A percentile compares a stretch with the other conserved stretches of the same genome.
phyloP scores from a whole-genome alignment of 257 asterid genomes.

The Fraxinus excelsior region DNA sequence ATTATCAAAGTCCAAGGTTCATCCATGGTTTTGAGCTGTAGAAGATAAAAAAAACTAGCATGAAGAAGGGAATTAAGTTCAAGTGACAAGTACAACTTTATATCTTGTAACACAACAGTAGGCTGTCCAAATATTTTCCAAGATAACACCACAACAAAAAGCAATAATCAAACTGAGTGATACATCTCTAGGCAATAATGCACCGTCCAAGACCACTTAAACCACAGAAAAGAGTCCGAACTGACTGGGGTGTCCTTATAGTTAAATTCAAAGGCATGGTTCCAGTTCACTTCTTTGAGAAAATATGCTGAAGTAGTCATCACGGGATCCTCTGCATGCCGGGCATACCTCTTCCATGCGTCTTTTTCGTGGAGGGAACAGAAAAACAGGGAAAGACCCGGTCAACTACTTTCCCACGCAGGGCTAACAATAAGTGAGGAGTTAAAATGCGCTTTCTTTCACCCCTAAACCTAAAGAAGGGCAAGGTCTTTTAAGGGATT shows the following conservation, averaged over 20 bases:
- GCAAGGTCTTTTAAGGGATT: no score
- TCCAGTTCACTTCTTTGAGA: not conserved
- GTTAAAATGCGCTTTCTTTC: no score
- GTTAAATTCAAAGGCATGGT: not conserved
- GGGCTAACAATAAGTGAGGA: no score
- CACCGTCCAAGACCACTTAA: not conserved
- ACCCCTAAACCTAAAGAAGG: no score
- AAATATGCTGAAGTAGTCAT: no score
- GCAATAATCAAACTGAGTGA: not conserved
- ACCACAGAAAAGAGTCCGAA: not conserved
- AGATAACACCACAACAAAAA: not conserved
- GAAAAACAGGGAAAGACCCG: no score
- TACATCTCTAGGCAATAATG: not conserved
- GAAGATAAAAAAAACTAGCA: not conserved
- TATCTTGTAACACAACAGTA: not conserved
- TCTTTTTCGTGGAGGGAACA: no score
- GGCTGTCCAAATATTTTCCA: not conserved
- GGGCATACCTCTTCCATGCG: no score
- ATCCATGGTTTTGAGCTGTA: conserved; percentile 75
- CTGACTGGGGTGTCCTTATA: not conserved
- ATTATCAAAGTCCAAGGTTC: conserved; percentile 86
- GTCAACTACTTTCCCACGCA: no score
- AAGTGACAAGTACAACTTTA: not conserved
- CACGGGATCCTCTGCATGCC: no score
- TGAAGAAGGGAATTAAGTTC: not conserved